A percentile compares a stretch with the other conserved stretches of the same genome.
Conservation (phyloP, 495 filamentous ascomycete species). For the Aspergillus avenaceus region DNA sequence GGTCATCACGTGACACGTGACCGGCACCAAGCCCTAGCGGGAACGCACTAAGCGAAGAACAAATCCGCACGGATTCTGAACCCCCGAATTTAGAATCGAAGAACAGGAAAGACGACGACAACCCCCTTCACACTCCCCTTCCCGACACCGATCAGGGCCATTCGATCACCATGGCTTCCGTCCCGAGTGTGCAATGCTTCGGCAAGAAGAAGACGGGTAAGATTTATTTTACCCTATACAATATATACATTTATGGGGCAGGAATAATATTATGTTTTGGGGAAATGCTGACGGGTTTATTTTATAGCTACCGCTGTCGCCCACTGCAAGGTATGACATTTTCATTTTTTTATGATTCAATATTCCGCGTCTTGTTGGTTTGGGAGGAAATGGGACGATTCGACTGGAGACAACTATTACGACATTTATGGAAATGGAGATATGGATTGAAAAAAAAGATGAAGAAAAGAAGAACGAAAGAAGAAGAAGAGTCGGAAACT, state of each 20-base stretch:
- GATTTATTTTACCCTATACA: slow-evolving; percentile 12
- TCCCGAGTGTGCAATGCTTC: slow-evolving; percentile 90
- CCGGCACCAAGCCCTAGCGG: slow-evolving; percentile 21
- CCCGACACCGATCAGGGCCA: slow-evolving; percentile 45
- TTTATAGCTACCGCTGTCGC: slow-evolving; percentile 74
- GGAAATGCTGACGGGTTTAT: slow-evolving; percentile 30
- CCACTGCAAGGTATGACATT: slow-evolving; percentile 79
- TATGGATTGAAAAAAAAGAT: slow-evolving; percentile 4
- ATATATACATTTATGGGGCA: too few relatives aligned
- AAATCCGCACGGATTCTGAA: slow-evolving; percentile 33
- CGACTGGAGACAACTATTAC: too few relatives aligned
- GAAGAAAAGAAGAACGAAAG: background rate
- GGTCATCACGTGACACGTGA: slow-evolving; percentile 18
- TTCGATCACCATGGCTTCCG: slow-evolving; percentile 65
- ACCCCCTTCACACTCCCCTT: slow-evolving; percentile 39
- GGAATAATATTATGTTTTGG: background rate
- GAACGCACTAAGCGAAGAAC: slow-evolving; percentile 41
- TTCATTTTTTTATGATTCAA: background rate
- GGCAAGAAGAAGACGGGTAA: slow-evolving; percentile 87
- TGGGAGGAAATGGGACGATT: too few relatives aligned
- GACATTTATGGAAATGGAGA: slow-evolving; percentile 14
- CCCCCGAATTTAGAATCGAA: background rate
- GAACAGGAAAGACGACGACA: slow-evolving; percentile 10
- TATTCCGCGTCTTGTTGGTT: slow-evolving; percentile 3
- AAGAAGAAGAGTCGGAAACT: background rate